phyloP scores from a whole-genome alignment of 345 rosid genomes.

The Eucalyptus sp. region DNA sequence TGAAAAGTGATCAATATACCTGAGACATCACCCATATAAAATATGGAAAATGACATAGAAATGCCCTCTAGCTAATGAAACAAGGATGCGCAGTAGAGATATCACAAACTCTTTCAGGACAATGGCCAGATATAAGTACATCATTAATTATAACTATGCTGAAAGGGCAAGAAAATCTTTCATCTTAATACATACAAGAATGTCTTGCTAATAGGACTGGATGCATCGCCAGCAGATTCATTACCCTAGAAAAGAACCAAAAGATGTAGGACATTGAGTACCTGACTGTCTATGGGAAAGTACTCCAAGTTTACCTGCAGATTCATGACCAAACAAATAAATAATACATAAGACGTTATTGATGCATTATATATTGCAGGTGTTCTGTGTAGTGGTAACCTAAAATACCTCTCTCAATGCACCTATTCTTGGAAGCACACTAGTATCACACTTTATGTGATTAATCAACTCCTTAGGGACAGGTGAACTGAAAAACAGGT shows the following conservation, averaged over 20 bases:
- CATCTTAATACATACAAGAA: not conserved
- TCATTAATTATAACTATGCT: not conserved
- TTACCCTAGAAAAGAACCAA: not conserved
- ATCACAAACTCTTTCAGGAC: not conserved
- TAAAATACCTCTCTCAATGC: constrained; percentile 77
- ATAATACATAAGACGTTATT: not conserved
- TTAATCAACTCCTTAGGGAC: constrained; percentile 70
- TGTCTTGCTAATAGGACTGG: not conserved
- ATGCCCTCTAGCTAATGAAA: not conserved
- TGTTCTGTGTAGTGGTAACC: not conserved
- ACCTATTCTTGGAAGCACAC: constrained; percentile 83
- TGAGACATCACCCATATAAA: not conserved
- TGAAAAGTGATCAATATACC: not conserved
- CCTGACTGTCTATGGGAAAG: constrained; percentile 90
- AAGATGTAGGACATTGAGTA: not conserved
- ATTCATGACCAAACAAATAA: not conserved
- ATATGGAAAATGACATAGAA: not conserved
- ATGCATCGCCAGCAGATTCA: not conserved
- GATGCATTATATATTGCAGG: not conserved
- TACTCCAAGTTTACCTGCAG: constrained; percentile 90
- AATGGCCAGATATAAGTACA: not conserved
- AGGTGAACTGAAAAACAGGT: constrained; percentile 67
- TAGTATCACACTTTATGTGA: constrained; percentile 76
- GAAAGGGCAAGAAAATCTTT: not conserved
- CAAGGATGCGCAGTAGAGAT: not conserved